Base-by-base conservation (phyloP, 2,329 filamentous ascomycete genomes). In the Penicillium sp. region DNA sequence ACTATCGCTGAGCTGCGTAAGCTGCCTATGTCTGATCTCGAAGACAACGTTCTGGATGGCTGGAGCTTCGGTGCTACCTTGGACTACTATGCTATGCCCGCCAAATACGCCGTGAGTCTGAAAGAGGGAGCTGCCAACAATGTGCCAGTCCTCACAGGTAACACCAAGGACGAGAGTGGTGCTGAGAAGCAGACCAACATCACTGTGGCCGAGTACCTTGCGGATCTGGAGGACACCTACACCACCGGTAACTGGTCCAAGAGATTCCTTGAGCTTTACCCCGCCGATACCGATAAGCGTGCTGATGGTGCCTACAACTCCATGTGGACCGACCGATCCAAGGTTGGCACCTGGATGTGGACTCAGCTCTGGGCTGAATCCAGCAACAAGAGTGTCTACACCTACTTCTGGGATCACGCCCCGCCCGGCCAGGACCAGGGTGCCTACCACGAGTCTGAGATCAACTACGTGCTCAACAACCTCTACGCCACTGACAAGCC, bases 401-500 rank as follows among this genome's bases (percentile, higher is more conserved):
- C 24, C 24, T 52, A 52, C 37, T 52, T 43, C 49, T 52, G 49
- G 49, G 49, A 52, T 22, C 49, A 52, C 22, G 37, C 49, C 16
- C 49, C 49, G 19, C 49, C 49, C 19, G 49, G 49, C 24, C 37
- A 52, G 16, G 49, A 52, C 26, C 49, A 44, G n/a, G 49, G 49
- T 22, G 49, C 49, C 19, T 52, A 52, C 22, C 49, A 52, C 19
- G 49, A 52, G 24, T 52, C 49, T 31, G 49, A 52, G 49, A 52
- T 52, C 37, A 52, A 52, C 24, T 52, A 52, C 24, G 49, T 52
- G 24, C 26, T 52, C 21, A 52, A 52, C 37, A 52, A 52, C n/a
- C 49, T 52, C n/a, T 52, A 52, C 37, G 49, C 21, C 1, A 52
- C 49, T 5, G 49, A 52, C n/a, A 39, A 27, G 37, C 49, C 49